phyloP scores from a whole-genome alignment of 768 basidiomycete genomes.

The Amanita rimosa region DNA sequence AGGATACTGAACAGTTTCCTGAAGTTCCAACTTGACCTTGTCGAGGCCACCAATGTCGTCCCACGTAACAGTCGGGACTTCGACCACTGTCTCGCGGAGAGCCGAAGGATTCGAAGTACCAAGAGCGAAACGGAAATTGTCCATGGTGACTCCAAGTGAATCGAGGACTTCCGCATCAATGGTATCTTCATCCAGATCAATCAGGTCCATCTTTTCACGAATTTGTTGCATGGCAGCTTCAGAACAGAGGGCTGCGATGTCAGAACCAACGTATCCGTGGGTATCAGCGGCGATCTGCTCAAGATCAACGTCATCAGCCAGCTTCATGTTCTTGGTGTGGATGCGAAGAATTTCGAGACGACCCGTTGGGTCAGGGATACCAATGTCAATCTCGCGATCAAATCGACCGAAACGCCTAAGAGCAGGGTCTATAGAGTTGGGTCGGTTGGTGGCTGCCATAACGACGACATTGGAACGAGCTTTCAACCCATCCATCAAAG shows the following conservation, averaged over 20 bases:
- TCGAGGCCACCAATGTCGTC: constrained; percentile 99
- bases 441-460: constrained; percentile 98
- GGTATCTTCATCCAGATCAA: constrained; percentile 93
- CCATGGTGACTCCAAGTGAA: constrained; percentile 98
- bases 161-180: constrained; percentile 99
- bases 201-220: constrained; percentile 99
- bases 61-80: constrained; percentile 98
- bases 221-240: constrained; percentile 99
- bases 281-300: constrained; percentile 99
- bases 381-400: constrained; percentile 98
- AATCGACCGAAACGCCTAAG: constrained; percentile 98
- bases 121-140: constrained; percentile 99
- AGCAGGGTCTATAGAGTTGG: constrained; percentile 98
- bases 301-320: constrained; percentile 91
- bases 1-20: constrained; percentile 99
- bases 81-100: constrained; percentile 97
- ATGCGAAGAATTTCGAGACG: constrained; percentile 98
- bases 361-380: constrained; percentile 98
- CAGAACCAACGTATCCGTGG: constrained; percentile 98
- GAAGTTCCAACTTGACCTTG: constrained; percentile 98
- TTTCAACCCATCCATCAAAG: constrained; percentile 98
- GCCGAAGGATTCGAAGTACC: constrained; percentile 97
- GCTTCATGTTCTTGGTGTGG: constrained; percentile 99
- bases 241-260: constrained; percentile 94
- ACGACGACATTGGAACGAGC: constrained; percentile 99